Base-by-base conservation (phyloP, 2,329 filamentous ascomycete species). In the Claviceps fusiformis region DNA sequence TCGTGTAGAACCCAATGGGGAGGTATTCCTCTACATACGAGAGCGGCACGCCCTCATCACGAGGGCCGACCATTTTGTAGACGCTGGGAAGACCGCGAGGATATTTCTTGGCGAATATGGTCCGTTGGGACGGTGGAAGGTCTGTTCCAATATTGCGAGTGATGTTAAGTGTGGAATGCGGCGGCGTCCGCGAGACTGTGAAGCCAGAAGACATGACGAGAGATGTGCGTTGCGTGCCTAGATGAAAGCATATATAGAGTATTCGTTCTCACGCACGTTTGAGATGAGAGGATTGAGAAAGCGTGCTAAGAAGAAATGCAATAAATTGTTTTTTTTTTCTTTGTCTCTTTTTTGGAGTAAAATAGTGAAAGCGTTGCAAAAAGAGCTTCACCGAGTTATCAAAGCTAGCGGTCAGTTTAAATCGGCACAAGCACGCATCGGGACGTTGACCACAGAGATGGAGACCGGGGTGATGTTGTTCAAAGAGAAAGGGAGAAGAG, bases 21-120 rank as follows among this genome's bases (percentile, higher is more conserved):
- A 73, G 65, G 47, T 68, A 59, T 55, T 70, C 63, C 55, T 73
- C 71, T 5, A 70, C 24, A 44, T 71, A 72, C 4, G 59, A 61
- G 31, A 66, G 59, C 1, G 62, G 57, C 5, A 64, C 61, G 11
- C 63, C 65, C 8, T 60, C 55, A 1, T 57, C 51, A 3, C 63
- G 58, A 35, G 62, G 54, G 41, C 63, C 57, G 1, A 63, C 57
- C 67, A 72, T 68, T 45, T 62, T 65, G 62, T 72, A 73, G 27
- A 59, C 51, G 15, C 59, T 52, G 0, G 69, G 71, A 5, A 72
- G 55, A 8, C 69, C 70, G 54, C 63, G 64, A 3, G 71, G 70
- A 29, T 72, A 73, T 51, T 64, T 63, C 15, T 63, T 59, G 1
- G 57, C 56, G 51, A 70, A 71, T 7, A 57, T 55, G 17, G 59